Conservation (phyloP, 2,329 filamentous ascomycete species). For the Colletotrichum tropicale region DNA sequence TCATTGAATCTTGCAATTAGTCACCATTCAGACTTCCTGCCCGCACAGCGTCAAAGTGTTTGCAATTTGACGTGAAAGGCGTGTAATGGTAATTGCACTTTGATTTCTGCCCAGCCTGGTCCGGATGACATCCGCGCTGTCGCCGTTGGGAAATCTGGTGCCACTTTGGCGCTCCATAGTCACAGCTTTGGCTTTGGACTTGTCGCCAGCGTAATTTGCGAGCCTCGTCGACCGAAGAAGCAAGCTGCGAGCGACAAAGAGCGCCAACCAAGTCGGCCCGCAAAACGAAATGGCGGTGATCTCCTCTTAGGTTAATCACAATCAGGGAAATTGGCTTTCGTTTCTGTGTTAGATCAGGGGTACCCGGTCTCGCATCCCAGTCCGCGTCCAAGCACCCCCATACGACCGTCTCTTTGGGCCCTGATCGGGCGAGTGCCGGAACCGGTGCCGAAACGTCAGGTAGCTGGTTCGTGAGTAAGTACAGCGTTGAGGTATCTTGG, state of each 20-base stretch:
- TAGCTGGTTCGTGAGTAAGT: slow-evolving; percentile 5
- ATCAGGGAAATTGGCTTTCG: slow-evolving; percentile 23
- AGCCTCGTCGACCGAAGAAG: slow-evolving; percentile 10
- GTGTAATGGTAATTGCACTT: background rate
- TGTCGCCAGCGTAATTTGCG: background rate
- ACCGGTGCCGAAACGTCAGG: slow-evolving; percentile 20
- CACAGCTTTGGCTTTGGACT: slow-evolving; percentile 1
- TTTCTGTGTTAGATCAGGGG: slow-evolving; percentile 15
- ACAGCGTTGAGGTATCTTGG: slow-evolving; percentile 1
- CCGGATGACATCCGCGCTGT: slow-evolving; percentile 15
- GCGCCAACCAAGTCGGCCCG: slow-evolving; percentile 6
- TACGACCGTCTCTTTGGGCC: slow-evolving; percentile 21
- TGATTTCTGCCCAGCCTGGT: background rate
- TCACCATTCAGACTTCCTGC: background rate
- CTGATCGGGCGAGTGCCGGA: slow-evolving; percentile 23
- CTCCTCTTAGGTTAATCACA: slow-evolving; percentile 12
- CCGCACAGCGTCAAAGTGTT: background rate
- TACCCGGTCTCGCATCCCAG: slow-evolving; percentile 10
- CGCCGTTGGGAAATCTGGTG: background rate
- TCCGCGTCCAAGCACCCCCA: slow-evolving; percentile 17
- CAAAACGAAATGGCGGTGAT: slow-evolving; percentile 23
- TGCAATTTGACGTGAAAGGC: background rate
- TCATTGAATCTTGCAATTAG: background rate
- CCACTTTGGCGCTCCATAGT: background rate
- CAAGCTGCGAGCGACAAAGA: background rate